Conservation (phyloP, 139 green algal genomes). For the Diplosphaera chodatii region DNA sequence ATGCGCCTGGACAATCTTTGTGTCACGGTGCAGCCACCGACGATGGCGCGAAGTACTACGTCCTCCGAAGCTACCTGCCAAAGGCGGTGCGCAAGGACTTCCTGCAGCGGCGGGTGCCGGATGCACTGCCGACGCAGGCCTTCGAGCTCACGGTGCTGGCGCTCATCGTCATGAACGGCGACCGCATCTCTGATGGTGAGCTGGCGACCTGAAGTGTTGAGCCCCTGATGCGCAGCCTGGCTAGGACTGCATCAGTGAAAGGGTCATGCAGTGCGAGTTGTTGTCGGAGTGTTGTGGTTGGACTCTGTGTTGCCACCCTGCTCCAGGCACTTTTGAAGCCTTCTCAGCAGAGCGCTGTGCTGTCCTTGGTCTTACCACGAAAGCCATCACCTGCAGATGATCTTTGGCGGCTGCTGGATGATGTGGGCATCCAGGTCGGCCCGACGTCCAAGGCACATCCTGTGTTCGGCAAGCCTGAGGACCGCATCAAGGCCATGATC, state of each 20-base stretch:
- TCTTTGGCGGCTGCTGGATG: slow-evolving; percentile 14
- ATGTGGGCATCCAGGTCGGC: slow-evolving; percentile 3
- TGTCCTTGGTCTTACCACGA: too few relatives aligned
- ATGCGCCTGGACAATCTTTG: too few relatives aligned
- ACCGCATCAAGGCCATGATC: slow-evolving; percentile 9
- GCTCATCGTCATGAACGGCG: slow-evolving; percentile 1
- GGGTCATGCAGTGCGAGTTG: too few relatives aligned
- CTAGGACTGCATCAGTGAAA: too few relatives aligned
- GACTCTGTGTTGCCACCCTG: too few relatives aligned
- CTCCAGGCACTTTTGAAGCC: too few relatives aligned
- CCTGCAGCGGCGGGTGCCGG: neutral
- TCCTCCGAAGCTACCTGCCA: slow-evolving; percentile 17
- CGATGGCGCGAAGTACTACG: slow-evolving; percentile 14
- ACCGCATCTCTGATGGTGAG: slow-evolving; percentile 2
- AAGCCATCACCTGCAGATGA: too few relatives aligned
- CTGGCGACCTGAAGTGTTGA: neutral
- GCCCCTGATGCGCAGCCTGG: too few relatives aligned
- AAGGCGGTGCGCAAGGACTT: neutral
- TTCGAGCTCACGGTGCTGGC: neutral
- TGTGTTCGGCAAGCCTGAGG: slow-evolving; percentile 8
- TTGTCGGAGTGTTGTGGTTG: too few relatives aligned
- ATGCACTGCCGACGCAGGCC: neutral
- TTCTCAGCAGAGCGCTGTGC: too few relatives aligned
- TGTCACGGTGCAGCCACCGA: neutral
- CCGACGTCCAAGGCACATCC: neutral